A percentile compares a stretch with the other conserved stretches of the same genome.
Conservation (phyloP, 768 basidiomycete genomes). For the Suillus weaverae region DNA sequence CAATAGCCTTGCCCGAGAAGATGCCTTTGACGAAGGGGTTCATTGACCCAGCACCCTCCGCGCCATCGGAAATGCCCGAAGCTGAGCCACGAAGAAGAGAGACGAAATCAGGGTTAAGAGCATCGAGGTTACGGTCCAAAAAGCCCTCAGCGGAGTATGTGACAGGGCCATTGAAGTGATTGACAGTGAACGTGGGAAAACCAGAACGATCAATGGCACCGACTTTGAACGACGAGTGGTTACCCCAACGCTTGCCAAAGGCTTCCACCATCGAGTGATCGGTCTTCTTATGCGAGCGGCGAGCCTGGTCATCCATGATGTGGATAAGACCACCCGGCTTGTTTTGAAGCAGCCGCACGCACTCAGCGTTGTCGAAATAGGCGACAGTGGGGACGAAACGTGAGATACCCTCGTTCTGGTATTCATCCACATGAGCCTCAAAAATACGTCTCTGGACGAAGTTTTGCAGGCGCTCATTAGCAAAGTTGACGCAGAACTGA, state of each 20-base stretch:
- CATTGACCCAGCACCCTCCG: conserved; percentile 74
- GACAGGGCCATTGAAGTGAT: conserved; percentile 89
- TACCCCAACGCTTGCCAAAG: conserved; percentile 91
- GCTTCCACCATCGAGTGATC: conserved; percentile 95
- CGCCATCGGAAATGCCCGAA: conserved; percentile 37
- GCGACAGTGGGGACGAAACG: conserved; percentile 66
- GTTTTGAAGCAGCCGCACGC: conserved; percentile 82
- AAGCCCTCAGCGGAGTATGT: conserved; percentile 91
- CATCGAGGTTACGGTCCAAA: conserved; percentile 85
- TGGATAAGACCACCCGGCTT: conserved; percentile 89
- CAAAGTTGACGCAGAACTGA: conserved; percentile 95
- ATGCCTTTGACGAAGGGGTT: conserved; percentile 92
- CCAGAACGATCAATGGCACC: conserved; percentile 75
- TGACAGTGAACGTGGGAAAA: conserved; percentile 84
- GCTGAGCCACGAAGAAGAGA: conserved; percentile 74
- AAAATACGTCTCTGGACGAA: conserved; percentile 81
- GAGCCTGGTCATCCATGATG: conserved; percentile 97
- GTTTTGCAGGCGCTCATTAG: conserved; percentile 87
- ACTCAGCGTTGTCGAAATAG: conserved; percentile 91
- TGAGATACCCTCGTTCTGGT: conserved; percentile 77
- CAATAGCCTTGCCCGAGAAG: conserved; percentile 86
- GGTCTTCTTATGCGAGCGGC: conserved; percentile 83
- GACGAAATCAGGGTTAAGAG: conserved; percentile 91
- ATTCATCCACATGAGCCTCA: conserved; percentile 80
- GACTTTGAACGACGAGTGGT: conserved; percentile 88